Evolutionary conservation across 2,329 filamentous ascomycete species (phyloP).

Genomic region (Talaromyces marneffei): DNA sequence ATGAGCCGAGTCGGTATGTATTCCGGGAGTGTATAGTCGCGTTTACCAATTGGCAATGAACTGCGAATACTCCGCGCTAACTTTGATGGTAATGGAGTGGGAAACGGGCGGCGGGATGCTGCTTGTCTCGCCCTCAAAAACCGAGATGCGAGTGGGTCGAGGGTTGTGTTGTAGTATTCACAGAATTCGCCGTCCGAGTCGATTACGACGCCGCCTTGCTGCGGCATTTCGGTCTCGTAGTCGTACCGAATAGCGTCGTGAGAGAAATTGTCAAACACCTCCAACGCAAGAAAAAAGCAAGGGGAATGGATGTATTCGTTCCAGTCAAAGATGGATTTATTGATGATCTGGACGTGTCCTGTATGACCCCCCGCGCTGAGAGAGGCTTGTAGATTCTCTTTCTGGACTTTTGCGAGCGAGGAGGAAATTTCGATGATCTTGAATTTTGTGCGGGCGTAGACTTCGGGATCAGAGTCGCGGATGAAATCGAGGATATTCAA

Average conservation of each 20-base stretch:
- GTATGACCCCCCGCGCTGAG: constrained; percentile 68
- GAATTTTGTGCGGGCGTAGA: constrained; percentile 89
- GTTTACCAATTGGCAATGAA: constrained; percentile 59
- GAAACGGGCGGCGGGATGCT: constrained; percentile 48
- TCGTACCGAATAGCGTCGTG: constrained; percentile 95
- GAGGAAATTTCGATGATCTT: constrained; percentile 94
- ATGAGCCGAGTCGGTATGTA: constrained; percentile 92
- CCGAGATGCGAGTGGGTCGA: constrained; percentile 76
- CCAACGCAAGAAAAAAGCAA: constrained; percentile 95
- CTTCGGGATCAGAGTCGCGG: constrained; percentile 77
- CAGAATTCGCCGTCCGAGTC: constrained; percentile 82
- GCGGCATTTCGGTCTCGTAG: constrained; percentile 67
- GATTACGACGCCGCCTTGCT: constrained; percentile 85
- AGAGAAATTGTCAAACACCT: constrained; percentile 97
- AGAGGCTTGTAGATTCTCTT: constrained; percentile 60
- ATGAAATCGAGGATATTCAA: constrained; percentile 97
- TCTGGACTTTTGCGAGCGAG: constrained; percentile 71
- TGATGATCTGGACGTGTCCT: constrained; percentile 88
- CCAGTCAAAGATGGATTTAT: constrained; percentile 94
- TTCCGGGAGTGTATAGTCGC: constrained; percentile 75
- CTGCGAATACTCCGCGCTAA: constrained; percentile 58
- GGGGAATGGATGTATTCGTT: constrained; percentile 77
- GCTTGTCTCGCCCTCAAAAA: constrained; percentile 81
- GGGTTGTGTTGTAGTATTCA: constrained; percentile 77
- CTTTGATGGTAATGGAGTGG: constrained; percentile 41